phyloP scores from a whole-genome alignment of 495 filamentous ascomycete species.

The Xylaria sp. region DNA sequence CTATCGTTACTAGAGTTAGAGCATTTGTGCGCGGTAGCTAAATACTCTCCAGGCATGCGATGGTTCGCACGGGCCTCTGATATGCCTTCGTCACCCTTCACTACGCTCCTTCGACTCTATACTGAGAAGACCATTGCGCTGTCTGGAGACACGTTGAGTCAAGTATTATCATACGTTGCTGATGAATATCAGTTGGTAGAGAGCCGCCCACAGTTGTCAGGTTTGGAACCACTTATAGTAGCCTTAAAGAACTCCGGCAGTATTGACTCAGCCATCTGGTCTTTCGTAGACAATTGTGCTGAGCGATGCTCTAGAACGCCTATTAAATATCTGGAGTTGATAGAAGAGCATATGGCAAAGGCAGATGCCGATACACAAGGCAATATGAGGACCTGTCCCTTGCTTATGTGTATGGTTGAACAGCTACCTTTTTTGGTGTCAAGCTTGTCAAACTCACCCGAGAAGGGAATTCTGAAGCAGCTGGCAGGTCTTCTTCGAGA shows the following conservation, averaged over 20 bases:
- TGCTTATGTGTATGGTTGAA: slow-evolving; percentile 71
- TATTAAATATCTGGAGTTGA: slow-evolving; percentile 73
- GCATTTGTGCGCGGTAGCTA: slow-evolving; percentile 77
- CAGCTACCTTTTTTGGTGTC: slow-evolving; percentile 77
- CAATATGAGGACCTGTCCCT: slow-evolving; percentile 52
- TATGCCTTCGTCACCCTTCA: slow-evolving; percentile 66
- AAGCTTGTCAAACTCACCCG: slow-evolving; percentile 50
- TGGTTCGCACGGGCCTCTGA: slow-evolving; percentile 70
- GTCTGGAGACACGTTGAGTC: slow-evolving; percentile 50
- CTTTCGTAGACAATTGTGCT: slow-evolving; percentile 83
- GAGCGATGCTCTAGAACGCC: slow-evolving; percentile 71
- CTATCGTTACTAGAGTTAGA: slow-evolving; percentile 72
- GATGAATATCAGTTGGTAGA: slow-evolving; percentile 58
- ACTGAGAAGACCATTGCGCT: slow-evolving; percentile 51
- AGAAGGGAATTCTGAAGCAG: slow-evolving; percentile 29
- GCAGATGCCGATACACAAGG: slow-evolving; percentile 27
- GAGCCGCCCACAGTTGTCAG: slow-evolving; percentile 34
- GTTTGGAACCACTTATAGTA: slow-evolving; percentile 61
- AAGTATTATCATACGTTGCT: slow-evolving; percentile 57
- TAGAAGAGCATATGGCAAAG: slow-evolving; percentile 46
- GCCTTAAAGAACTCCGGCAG: slow-evolving; percentile 47
- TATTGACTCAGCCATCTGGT: slow-evolving; percentile 47
- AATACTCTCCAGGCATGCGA: slow-evolving; percentile 77
- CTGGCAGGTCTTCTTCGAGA: slow-evolving; percentile 35
- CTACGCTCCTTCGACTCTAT: slow-evolving; percentile 63